These are phyloP conservation scores for Pseudocercospora cruenta DNA, from an alignment of 2,329 filamentous ascomycete genomes.

Conservation along the genomic window DNA sequence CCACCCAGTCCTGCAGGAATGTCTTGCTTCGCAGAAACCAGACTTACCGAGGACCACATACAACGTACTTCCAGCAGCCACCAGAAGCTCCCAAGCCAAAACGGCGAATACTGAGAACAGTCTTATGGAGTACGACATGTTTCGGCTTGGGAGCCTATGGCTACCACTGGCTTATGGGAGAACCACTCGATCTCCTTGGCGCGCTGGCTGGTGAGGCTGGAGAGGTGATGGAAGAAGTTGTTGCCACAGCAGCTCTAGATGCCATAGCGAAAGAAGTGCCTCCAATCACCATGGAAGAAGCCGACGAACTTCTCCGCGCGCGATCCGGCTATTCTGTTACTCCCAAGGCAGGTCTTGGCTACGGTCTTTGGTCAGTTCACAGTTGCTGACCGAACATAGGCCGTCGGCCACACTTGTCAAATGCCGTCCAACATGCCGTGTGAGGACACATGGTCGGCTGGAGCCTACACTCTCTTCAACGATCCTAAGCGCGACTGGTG, in stretches of 20 bases:
- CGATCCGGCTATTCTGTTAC: constrained; percentile 31
- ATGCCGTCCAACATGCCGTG: constrained; percentile 36
- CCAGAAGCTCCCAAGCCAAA: constrained; percentile 27
- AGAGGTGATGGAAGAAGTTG: constrained; percentile 23
- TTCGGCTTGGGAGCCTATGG: constrained; percentile 29
- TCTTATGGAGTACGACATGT: constrained; percentile 29
- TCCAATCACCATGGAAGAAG: constrained; percentile 27
- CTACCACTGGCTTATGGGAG: constrained; percentile 20
- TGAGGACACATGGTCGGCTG: constrained; percentile 33
- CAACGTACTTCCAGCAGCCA: constrained; percentile 38
- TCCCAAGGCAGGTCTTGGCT: constrained; percentile 14
- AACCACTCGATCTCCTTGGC: constrained; percentile 14
- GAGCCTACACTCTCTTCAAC: constrained; percentile 27
- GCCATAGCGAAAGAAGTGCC: constrained; percentile 26
- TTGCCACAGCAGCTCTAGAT: constrained; percentile 26
- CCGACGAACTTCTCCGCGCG: constrained; percentile 28
- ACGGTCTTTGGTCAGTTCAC: background rate
- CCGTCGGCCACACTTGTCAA: constrained; percentile 33
- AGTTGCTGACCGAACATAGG: constrained; percentile 6
- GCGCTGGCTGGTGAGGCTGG: constrained; percentile 13
- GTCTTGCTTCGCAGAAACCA: constrained; percentile 25
- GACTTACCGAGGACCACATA: constrained; percentile 28
- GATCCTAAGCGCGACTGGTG: constrained; percentile 33
- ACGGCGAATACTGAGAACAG: constrained; percentile 25
- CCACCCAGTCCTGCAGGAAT: constrained; percentile 9